Evolutionary conservation across 2,329 filamentous ascomycete genomes (phyloP).

Genomic region (Aspergillus niger): DNA sequence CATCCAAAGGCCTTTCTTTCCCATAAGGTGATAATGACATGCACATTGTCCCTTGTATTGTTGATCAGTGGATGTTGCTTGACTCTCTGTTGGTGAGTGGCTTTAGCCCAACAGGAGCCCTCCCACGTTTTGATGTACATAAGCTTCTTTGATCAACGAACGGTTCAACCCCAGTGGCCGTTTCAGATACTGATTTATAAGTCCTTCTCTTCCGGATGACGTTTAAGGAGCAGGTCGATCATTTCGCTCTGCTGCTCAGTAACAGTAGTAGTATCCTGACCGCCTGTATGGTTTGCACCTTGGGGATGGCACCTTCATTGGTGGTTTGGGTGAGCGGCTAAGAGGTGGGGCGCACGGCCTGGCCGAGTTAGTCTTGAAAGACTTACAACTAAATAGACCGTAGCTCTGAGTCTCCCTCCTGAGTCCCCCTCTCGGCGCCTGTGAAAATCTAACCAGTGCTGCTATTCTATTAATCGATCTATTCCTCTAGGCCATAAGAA

Average conservation of each 20-base stretch:
- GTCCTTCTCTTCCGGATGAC: neutral
- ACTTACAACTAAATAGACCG: neutral
- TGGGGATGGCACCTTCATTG: neutral
- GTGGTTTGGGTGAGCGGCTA: neutral
- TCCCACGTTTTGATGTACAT: conserved; percentile 40
- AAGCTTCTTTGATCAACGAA: conserved; percentile 29
- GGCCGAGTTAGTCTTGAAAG: neutral
- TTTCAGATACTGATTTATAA: conserved; percentile 19
- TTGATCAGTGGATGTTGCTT: conserved; percentile 17
- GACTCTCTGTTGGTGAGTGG: conserved; percentile 15
- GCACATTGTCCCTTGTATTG: conserved; percentile 12
- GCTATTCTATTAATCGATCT: neutral
- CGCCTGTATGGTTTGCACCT: neutral
- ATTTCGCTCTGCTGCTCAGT: neutral
- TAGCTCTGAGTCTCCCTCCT: neutral
- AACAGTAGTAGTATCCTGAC: neutral
- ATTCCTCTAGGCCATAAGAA: neutral
- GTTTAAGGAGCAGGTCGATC: neutral
- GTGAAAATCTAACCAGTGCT: neutral
- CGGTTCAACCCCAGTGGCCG: conserved; percentile 27
- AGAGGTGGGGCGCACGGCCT: conserved; percentile 5
- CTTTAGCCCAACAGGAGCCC: conserved; percentile 23
- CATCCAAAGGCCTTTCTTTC: neutral
- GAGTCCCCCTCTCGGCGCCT: neutral
- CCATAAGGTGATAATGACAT: conserved; percentile 1